Evolutionary conservation across 1,284 basidiomycete genomes (phyloP), one percentile per base, ranked within the genome.

Genomic region (Apiotrichum gamsii): DNA sequence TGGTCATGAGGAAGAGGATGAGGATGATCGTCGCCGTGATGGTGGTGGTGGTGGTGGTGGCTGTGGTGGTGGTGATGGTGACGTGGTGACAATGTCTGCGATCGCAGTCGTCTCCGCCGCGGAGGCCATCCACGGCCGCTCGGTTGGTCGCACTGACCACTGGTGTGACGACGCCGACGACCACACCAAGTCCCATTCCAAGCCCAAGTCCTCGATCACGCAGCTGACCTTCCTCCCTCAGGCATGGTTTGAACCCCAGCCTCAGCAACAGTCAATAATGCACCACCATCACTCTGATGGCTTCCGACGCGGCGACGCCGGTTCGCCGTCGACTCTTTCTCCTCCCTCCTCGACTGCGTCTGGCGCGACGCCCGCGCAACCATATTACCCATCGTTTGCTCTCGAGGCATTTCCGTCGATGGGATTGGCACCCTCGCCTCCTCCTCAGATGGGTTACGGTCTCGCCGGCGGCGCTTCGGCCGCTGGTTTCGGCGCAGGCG

Each of bases 161-260:
- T n/a, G n/a, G n/a, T n/a, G n/a, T n/a, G n/a, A n/a, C n/a, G n/a
- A n/a, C n/a, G n/a, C n/a, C n/a, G n/a, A n/a, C n/a, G n/a, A n/a
- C n/a, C n/a, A n/a, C n/a, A n/a, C n/a, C n/a, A n/a, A n/a, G n/a
- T n/a, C n/a, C n/a, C n/a, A n/a, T n/a, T n/a, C n/a, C n/a, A n/a
- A n/a, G n/a, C n/a, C n/a, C n/a, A n/a, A n/a, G n/a, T n/a, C n/a
- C n/a, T n/a, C n/a, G n/a, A n/a, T n/a, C n/a, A n/a, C n/a, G n/a
- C n/a, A 15, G 29, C 43, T 39, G 20, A 39, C 29, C 15, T n/a
- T n/a, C 11, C 25, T 6, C 25, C 15, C 19, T 9, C 50, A 70
- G 68, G 62, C 59, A 18, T 70, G 68, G 68, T 66, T 61, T 49
- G 67, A 70, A 30, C 60, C 64, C 1, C 49, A 60, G 8, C 42